Evolutionary conservation across 176 grass and related monocot genomes (phyloP), one percentile per base, ranked within the genome.

Genomic region (Carex littledalei): DNA sequence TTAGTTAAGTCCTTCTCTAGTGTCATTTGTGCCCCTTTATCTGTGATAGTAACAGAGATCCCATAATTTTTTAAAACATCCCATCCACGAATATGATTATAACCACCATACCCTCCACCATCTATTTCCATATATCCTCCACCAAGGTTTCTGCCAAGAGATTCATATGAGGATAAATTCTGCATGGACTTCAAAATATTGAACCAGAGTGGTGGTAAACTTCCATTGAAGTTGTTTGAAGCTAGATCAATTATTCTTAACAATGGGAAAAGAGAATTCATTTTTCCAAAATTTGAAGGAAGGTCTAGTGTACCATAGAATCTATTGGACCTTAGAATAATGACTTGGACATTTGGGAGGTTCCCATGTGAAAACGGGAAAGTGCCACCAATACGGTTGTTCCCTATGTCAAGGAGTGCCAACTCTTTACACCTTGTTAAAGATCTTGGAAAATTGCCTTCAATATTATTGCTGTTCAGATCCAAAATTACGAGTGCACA

Each of bases 231-330:
- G 0, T 80, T 72, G 7, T 86, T 91, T 0, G 5, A 88, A 4
- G 84, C 5, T 10, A 86, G 16, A 70, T 91, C 89, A 13, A 91
- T 5, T 8, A 91, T 86, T 67, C 73, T 72, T 55, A 91, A 32
- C 11, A 57, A 81, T 4, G 0, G 0, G 2, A 89, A 87, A 31
- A 56, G n/a, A 32, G 66, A 86, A 2, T 0, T 61, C 3, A 39
- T 67, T 6, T 75, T 16, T 39, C 1, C 63, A 4, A 2, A 56
- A 32, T 18, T 3, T 57, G 79, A 80, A 16, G 65, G 31, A 11
- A 18, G 10, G 1, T 81, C 31, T 3, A 88, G 24, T 2, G 82
- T 11, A 4, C 89, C 66, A 24, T 88, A n/a, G 5, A 90, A 49
- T 0, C 3, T 11, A 4, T 90, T 88, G 1, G 81, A 90, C 65